Evolutionary conservation across 2,329 filamentous ascomycete genomes (phyloP), one percentile per base, ranked within the genome.

Genomic region (Colletotrichum spaethianum): DNA sequence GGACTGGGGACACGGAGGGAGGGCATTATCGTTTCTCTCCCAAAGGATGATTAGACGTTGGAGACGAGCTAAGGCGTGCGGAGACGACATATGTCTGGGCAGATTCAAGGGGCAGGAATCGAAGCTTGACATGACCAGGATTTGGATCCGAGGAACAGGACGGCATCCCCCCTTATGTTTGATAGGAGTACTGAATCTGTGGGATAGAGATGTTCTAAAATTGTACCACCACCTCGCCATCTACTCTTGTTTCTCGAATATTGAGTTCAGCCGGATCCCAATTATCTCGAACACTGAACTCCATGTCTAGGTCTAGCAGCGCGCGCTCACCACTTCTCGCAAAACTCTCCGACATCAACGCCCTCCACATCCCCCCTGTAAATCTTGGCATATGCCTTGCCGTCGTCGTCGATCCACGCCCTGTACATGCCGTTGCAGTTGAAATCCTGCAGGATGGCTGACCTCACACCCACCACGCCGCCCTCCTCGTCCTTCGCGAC

Each of bases 391-490:
- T 86, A 83, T 23, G 86, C 84, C 70, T 83, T 83, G 0, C 91
- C 92, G 1, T 88, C 78, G 4, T 91, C 87, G 74, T 93, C 89
- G 26, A 93, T 83, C 88, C 93, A 96, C 0, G 94, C 94, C 26
- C 94, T 88, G 78, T 95, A 96, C 93, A 98, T 95, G 0, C 95
- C 95, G 5, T 92, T 93, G 76, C 93, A 96, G 79, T 98, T 97
- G 79, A 92, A 95, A 76, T 95, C 93, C 79, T 91, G 93, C 20
- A 95, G 83, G 7, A 97, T 86, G 63, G 88, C 85, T 1, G 83
- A 84, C 18, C 83, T 77, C 1, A 81, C 79, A 2, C 82, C 82
- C 1, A 87, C 78, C 6, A 85, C 76, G n/a, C 75, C 75, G 0
- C 86, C 85, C n/a, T 83, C 76, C 4, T 75, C 81, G 71, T 88